phyloP scores from a whole-genome alignment of 139 green algal genomes.

The Micractinium sp. region DNA sequence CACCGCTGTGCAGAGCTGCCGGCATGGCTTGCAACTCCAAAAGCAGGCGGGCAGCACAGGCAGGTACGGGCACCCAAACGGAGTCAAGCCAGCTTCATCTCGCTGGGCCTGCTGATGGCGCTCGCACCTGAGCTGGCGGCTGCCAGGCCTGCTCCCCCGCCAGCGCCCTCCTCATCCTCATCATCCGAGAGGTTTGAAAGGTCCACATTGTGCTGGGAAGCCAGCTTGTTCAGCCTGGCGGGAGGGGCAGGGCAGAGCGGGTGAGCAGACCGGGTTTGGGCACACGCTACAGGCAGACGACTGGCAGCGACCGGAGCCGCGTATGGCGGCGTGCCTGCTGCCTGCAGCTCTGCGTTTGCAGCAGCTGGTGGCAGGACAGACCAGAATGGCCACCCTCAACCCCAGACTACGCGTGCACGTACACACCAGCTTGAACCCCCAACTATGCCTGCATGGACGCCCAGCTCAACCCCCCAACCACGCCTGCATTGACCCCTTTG shows the following conservation, averaged over 20 bases:
- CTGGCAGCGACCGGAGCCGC: no score
- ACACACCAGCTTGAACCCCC: neutral
- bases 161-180: constrained; percentile 29
- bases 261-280: neutral
- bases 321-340: no score
- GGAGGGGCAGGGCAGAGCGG: neutral
- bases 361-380: neutral
- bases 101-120: neutral
- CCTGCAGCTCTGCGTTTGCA: neutral
- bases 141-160: neutral
- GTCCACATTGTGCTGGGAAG: neutral
- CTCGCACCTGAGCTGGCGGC: constrained; percentile 15
- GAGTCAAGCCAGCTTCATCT: no score
- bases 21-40: neutral
- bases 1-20: no score
- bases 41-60: neutral
- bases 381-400: neutral
- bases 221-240: constrained; percentile 36
- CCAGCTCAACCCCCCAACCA: no score
- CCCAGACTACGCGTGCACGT: neutral
- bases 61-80: no score
- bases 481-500: neutral
- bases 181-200: constrained; percentile 28
- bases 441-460: neutral
- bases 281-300: no score